Conservation (phyloP, 1,284 basidiomycete species). For the Fomes fomentarius region DNA sequence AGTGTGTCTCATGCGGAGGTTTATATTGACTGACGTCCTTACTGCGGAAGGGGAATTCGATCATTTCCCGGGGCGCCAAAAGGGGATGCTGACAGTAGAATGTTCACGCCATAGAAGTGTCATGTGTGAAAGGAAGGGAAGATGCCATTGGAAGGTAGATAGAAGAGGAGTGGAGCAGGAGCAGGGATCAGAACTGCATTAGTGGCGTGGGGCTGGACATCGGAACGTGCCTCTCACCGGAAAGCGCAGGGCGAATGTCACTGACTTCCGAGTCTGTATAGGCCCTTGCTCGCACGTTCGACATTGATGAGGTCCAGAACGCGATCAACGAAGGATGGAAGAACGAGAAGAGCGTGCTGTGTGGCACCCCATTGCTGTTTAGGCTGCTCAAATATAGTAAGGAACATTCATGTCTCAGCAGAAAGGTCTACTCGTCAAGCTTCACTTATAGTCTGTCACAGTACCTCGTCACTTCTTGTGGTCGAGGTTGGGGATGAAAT, state of each 20-base stretch:
- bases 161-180: background rate
- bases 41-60: background rate
- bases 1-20: background rate
- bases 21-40: background rate
- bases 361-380: too few species aligned
- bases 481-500: too few species aligned
- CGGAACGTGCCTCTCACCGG: conserved; percentile 1
- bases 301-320: too few species aligned
- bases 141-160: background rate
- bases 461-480: too few species aligned
- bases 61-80: background rate
- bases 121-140: background rate
- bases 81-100: background rate
- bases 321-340: too few species aligned
- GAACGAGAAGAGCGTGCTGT: too few species aligned
- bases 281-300: too few species aligned
- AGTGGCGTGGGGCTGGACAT: background rate
- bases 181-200: background rate
- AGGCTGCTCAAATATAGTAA: too few species aligned
- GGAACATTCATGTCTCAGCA: too few species aligned
- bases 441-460: too few species aligned
- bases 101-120: background rate
- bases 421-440: too few species aligned
- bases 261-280: background rate
- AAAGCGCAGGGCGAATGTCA: background rate